Evolutionary conservation across 768 basidiomycete genomes (phyloP).

Genomic region (Suillus subalutaceus): DNA sequence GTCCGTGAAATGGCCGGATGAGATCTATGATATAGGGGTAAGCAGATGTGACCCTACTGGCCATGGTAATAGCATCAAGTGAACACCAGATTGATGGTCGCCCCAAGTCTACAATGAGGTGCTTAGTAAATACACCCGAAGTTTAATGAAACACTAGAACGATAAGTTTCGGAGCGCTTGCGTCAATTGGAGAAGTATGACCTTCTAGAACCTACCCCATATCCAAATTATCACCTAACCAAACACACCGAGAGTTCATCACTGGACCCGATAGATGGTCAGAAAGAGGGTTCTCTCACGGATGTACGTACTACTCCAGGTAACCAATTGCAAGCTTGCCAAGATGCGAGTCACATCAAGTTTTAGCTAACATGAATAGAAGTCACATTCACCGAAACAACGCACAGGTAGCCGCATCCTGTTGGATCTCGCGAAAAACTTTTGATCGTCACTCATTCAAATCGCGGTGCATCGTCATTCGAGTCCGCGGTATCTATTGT

Average conservation of each 20-base stretch:
- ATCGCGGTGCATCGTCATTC: constrained; percentile 3
- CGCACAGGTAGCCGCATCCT: constrained; percentile 8
- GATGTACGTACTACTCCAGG: constrained; percentile 25
- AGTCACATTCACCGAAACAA: constrained; percentile 21
- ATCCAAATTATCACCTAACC: neutral
- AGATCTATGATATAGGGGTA: constrained; percentile 4
- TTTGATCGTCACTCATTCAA: neutral
- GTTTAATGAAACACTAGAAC: neutral
- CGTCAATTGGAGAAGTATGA: constrained; percentile 4
- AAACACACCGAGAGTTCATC: constrained; percentile 22
- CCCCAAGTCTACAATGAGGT: constrained; percentile 3
- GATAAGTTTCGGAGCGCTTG: neutral
- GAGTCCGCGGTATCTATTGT: constrained; percentile 11
- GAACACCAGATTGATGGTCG: constrained; percentile 2
- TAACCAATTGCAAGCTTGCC: constrained; percentile 15
- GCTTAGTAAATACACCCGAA: neutral
- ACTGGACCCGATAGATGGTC: constrained; percentile 8
- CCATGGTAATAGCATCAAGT: neutral
- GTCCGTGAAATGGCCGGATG: constrained; percentile 8
- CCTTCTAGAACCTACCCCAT: constrained; percentile 10
- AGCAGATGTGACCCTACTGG: neutral
- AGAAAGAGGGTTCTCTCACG: constrained; percentile 27
- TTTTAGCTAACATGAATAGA: constrained; percentile 24
- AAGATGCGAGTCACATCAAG: constrained; percentile 19
- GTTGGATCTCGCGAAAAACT: constrained; percentile 6